Conservation (phyloP, 352 stramenopile species). For the Globisporangium middletonii region DNA sequence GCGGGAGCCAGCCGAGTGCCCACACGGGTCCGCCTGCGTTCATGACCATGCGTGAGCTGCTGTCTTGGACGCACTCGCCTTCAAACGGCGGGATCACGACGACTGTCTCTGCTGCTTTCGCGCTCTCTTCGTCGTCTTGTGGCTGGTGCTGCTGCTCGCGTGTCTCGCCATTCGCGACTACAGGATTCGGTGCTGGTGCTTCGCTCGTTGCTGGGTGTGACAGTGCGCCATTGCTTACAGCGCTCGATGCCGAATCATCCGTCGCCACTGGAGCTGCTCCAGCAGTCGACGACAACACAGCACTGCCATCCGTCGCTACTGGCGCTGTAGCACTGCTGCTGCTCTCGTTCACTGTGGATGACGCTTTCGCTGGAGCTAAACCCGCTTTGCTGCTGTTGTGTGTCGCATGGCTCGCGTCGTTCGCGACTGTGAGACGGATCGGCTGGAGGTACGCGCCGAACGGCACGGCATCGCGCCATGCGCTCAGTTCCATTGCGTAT, state of each 20-base stretch:
- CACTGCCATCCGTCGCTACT: neutral
- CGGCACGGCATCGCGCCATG: conserved; percentile 28
- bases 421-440: conserved; percentile 29
- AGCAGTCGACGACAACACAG: neutral
- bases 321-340: neutral
- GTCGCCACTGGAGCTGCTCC: neutral
- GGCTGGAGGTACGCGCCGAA: conserved; percentile 41
- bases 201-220: neutral
- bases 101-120: neutral
- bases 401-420: neutral
- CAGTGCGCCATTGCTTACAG: neutral
- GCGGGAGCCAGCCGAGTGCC: conserved; percentile 76
- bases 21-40: conserved; percentile 73
- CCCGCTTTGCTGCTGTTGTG: neutral
- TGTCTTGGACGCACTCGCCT: conserved; percentile 22
- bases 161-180: neutral
- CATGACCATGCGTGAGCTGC: conserved; percentile 32
- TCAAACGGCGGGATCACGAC: conserved; percentile 43
- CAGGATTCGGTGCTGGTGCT: too few species aligned
- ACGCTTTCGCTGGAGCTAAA: neutral
- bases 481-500: conserved; percentile 10
- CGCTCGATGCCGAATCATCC: neutral
- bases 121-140: neutral
- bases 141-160: neutral
- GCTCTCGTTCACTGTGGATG: neutral